phyloP scores from a whole-genome alignment of 352 stramenopile species.

The Pythium phragmiticola region DNA sequence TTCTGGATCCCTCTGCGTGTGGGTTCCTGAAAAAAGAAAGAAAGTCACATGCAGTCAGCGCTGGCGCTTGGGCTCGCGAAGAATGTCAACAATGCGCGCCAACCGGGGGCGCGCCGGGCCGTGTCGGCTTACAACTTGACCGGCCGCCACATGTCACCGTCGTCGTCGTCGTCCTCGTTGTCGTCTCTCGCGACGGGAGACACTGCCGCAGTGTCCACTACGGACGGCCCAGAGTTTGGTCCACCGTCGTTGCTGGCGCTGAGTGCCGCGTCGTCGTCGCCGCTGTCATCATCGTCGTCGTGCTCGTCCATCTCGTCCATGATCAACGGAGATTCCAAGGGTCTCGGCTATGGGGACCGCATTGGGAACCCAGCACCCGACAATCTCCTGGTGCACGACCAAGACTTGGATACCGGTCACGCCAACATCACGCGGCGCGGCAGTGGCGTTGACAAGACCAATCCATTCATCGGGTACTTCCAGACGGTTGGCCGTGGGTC shows the following conservation, averaged over 20 bases:
- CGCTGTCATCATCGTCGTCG: constrained; percentile 20
- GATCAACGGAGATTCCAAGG: constrained; percentile 24
- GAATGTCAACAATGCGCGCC: constrained; percentile 64
- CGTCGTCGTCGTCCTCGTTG: constrained; percentile 28
- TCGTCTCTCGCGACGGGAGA: constrained; percentile 16
- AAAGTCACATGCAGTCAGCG: constrained; percentile 45
- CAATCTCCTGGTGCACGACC: not conserved
- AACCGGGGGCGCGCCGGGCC: constrained; percentile 45
- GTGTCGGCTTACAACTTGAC: constrained; percentile 61
- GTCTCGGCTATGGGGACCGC: constrained; percentile 17
- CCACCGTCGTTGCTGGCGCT: constrained; percentile 23
- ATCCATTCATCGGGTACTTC: constrained; percentile 88
- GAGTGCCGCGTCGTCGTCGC: constrained; percentile 13
- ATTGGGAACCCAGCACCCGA: constrained; percentile 7
- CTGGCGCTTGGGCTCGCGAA: constrained; percentile 60
- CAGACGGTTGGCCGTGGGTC: constrained; percentile 34
- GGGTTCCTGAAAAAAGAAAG: not conserved
- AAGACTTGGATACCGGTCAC: constrained; percentile 26
- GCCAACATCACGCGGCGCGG: constrained; percentile 36
- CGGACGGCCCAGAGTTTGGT: constrained; percentile 6
- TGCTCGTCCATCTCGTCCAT: constrained; percentile 21
- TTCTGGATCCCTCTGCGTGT: too few relatives aligned
- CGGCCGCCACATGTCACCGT: constrained; percentile 40
- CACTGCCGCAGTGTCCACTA: too few relatives aligned
- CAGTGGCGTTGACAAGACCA: constrained; percentile 78